Percentiles rank a stretch among this genome's conserved stretches.
phyloP scores from a whole-genome alignment of 2,329 filamentous ascomycete genomes.

The Pyrenochaeta sp. region DNA sequence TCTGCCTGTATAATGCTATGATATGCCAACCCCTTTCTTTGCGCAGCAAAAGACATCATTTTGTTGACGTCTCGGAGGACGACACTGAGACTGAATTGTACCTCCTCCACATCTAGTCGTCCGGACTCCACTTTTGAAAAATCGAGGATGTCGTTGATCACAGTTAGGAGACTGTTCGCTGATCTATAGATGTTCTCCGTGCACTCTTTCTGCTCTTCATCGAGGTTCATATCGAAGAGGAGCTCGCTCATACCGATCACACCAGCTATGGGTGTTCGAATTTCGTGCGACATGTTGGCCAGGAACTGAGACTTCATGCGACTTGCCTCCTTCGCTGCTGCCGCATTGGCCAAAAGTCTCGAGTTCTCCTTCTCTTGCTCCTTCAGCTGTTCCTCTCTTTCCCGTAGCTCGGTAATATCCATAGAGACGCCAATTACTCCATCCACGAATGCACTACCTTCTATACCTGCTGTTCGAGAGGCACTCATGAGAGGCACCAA shows the following conservation, averaged over 20 bases:
- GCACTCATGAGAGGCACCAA: constrained; percentile 72
- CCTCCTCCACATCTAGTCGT: constrained; percentile 78
- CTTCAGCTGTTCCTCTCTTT: constrained; percentile 69
- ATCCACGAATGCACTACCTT: constrained; percentile 65
- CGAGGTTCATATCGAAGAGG: constrained; percentile 71
- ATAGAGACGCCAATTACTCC: constrained; percentile 82
- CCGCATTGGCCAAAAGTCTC: constrained; percentile 75
- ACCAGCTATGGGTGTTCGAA: constrained; percentile 79
- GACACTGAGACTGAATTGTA: constrained; percentile 78
- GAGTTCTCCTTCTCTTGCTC: constrained; percentile 74
- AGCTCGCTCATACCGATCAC: constrained; percentile 84
- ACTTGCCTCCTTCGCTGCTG: constrained; percentile 81
- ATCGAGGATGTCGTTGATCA: constrained; percentile 91
- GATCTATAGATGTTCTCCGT: constrained; percentile 82
- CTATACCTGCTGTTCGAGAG: constrained; percentile 61
- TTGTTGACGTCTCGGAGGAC: constrained; percentile 82
- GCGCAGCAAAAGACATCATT: constrained; percentile 86
- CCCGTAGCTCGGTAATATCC: constrained; percentile 77
- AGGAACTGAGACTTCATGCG: constrained; percentile 82
- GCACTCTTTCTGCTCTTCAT: constrained; percentile 76
- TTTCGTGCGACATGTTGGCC: constrained; percentile 84
- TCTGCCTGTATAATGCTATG: constrained; percentile 69
- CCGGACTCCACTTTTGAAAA: constrained; percentile 88
- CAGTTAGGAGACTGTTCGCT: constrained; percentile 80
- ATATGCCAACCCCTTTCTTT: constrained; percentile 79